Evolutionary conservation across 1,284 basidiomycete genomes (phyloP), one percentile per base, ranked within the genome.

Genomic region (Amylostereum chailletii): DNA sequence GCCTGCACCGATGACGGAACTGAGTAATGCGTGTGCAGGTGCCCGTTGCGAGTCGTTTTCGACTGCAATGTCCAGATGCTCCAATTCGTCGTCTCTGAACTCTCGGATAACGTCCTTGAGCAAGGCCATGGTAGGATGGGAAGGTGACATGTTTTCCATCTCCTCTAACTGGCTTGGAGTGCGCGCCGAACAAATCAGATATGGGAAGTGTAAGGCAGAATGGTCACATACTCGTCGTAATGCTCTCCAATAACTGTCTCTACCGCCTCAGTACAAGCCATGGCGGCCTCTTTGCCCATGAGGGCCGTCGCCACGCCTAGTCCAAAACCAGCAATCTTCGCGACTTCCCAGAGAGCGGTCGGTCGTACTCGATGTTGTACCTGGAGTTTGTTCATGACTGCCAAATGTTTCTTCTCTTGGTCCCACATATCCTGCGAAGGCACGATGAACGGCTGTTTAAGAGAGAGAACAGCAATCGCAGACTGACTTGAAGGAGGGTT

Each of bases 171-270:
- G 90, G 58, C 90, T 92, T 59, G 19, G 32, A 32, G 27, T 51
- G n/a, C 9, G 44, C 31, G 45, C 34, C 34, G 27, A 47, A 47
- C 42, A 40, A 32, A 34, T 6, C 4, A 8, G n/a, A 26, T 46
- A 26, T 47, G 43, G 51, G 37, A 50, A 42, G 38, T 31, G 32
- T 42, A 42, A 46, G n/a, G 4, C 41, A 11, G n/a, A 30, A 27
- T 11, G 40, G 32, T 19, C 19, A 76, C 90, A 65, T 64, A 95
- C 94, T 97, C 93, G 65, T 97, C 92, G 60, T 98, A 98, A 64
- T 98, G 94, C 65, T 98, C 94, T 31, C 94, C 94, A 50, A 98
- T 98, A 45, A 94, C 92, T 0, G 93, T 97, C 67, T 98, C 94
- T 3, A 98, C 94, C 0, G 94, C 94, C 65, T 98, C 94, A 0